Evolutionary conservation across 225 moss, liverwort and hornwort genomes (phyloP), one percentile per base, ranked within the genome.

Genomic region (Anthoceros angustus): DNA sequence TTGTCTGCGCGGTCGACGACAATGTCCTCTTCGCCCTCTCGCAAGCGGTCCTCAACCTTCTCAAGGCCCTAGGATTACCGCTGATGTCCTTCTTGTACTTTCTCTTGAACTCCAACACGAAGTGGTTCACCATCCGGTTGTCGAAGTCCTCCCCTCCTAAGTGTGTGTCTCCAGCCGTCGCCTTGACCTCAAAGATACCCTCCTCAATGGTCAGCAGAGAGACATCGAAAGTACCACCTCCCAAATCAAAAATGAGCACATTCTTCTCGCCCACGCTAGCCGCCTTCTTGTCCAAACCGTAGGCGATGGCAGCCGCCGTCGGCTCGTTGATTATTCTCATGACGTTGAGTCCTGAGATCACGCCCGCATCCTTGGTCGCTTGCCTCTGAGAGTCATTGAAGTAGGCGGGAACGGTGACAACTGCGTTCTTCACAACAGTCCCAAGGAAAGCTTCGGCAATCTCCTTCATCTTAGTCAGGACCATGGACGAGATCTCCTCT

Each of bases 241-340:
- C 55, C 14, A 55, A 55, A 4, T 55, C 55, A 15, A 55, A 55
- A 6, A 55, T 55, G 10, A 55, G 14, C 0, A 55, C 55, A 15
- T 55, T 55, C 55, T 55, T 55, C n/a, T 55, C 55, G 5, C 55
- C 55, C 5, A 20, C n/a, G 23, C 55, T 55, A 1, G 55, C 6
- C 55, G 55, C 55, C 55, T 55, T 55, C 55, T 55, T 55, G 55
- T 55, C 55, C 18, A 55, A 23, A 55, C 55, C 55, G 55, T 55
- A 55, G 14, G 55, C 55, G 14, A 55, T 55, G 55, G 55, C 55
- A 0, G 55, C 55, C 6, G 55, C 55, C n/a, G 55, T 55, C 14
- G 55, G 55, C 55, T 55, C 55, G 14, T 55, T 55, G 18, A 55
- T 55, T 18, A 55, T 55, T 23, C 55, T 55, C 55, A 55, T 55